Evolutionary conservation across 345 rosid genomes (phyloP), one percentile per base, ranked within the genome.

Genomic region (Ceriops zippeliana): DNA sequence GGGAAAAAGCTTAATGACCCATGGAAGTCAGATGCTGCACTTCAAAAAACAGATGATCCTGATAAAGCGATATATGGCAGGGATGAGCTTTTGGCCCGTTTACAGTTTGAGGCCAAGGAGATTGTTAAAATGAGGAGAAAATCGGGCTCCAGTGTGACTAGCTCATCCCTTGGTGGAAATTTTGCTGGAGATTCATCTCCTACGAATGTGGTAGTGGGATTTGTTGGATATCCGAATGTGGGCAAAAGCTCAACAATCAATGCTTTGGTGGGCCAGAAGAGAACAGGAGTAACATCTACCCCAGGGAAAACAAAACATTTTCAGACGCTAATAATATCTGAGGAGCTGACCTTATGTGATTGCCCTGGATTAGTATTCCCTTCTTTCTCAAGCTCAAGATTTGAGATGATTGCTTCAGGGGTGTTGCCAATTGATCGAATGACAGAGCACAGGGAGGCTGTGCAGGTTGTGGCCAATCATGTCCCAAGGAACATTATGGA

Each of bases 251-350:
- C 98, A 3, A 91, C 96, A 15, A 93, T 91, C 78, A 93, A 93
- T 75, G 97, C 98, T 61, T 74, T 93, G 78, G 93, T 88, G 4
- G 97, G 97, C 68, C 96, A 93, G 82, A 93, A 93, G 77, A 81
- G 87, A 57, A 87, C 96, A 9, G 97, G 98, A 27, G 97, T 93
- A 49, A 93, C 97, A 62, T 88, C 96, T 42, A 91, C 98, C 22
- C 97, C 98, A 0, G 98, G 98, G 37, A 93, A 93, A 82, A 93
- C 98, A 2, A 93, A 89, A 77, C 97, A 93, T 75, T 93, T 93
- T 82, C 98, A 91, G 75, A 93, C 98, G 8, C 72, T 89, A 58
- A 86, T 87, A 53, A 89, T 93, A 51, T 91, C 96, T 0, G 86
- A 89, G 60, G 85, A 88, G 72, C 73, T 93, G n/a, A 91, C 86